Percentiles rank a stretch among this genome's conserved stretches.
Conservation (phyloP, 805 yeast genomes). For the Kuraishia capsulata region DNA sequence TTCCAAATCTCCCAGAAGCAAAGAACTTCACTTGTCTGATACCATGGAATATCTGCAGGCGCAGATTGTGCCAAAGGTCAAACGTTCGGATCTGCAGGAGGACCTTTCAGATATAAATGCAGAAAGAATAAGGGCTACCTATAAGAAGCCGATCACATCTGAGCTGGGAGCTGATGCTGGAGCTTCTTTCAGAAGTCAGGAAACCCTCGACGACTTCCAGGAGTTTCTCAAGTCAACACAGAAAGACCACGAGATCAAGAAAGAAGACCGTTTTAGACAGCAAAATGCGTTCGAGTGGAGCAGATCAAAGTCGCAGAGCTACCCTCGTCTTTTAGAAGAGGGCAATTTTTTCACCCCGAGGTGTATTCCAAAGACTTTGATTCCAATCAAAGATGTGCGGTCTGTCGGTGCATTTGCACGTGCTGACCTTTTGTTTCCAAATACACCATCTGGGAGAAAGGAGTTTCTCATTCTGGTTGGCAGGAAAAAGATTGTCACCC, state of each 20-base stretch:
- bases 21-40: background rate
- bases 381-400: constrained; percentile 7
- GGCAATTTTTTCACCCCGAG: constrained; percentile 39
- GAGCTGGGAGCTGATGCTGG: constrained; percentile 1
- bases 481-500: constrained; percentile 22
- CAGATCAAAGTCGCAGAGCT: constrained; percentile 18
- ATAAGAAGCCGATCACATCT: background rate
- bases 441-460: constrained; percentile 4
- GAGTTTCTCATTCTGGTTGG: constrained; percentile 13
- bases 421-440: constrained; percentile 12
- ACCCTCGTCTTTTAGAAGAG: constrained; percentile 30
- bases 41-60: background rate
- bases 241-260: constrained; percentile 24
- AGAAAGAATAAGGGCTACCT: background rate
- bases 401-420: background rate
- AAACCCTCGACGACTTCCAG: constrained; percentile 21
- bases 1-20: background rate
- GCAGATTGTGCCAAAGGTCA: constrained; percentile 3
- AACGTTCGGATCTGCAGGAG: background rate
- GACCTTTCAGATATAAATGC: constrained; percentile 3
- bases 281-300: constrained; percentile 46
- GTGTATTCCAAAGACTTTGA: constrained; percentile 20
- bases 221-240: constrained; percentile 34
- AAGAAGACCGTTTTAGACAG: constrained; percentile 37
- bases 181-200: too few species aligned